Evolutionary conservation across 805 yeast genomes (phyloP).

Genomic region (Candida ovalis): DNA sequence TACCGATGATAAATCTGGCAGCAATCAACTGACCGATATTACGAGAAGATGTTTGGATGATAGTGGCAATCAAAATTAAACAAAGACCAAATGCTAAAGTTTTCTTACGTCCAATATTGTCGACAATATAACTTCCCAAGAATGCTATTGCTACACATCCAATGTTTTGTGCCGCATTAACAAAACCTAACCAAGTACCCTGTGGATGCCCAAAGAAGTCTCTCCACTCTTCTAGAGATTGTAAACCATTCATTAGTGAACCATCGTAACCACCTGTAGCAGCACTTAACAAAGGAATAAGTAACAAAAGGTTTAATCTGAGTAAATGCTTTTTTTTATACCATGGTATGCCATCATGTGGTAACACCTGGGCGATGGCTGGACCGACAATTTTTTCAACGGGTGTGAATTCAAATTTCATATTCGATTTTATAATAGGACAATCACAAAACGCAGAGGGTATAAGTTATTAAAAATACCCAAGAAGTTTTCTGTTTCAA

Average conservation of each 20-base stretch:
- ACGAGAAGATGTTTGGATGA: conserved; percentile 22
- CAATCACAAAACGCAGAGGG: too few relatives aligned
- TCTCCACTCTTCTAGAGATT: conserved; percentile 36
- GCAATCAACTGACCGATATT: conserved; percentile 27
- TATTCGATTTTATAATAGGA: too few relatives aligned
- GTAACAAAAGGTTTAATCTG: conserved; percentile 34
- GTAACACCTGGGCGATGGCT: conserved; percentile 15
- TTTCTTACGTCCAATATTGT: conserved; percentile 38
- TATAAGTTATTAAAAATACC: too few relatives aligned
- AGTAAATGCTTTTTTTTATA: conserved; percentile 35
- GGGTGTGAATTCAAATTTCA: conserved; percentile 6
- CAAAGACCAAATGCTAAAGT: conserved; percentile 34
- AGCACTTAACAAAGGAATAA: conserved; percentile 33
- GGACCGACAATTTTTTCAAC: conserved; percentile 20
- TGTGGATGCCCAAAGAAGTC: conserved; percentile 30
- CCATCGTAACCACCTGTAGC: conserved; percentile 42
- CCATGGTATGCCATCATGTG: conserved; percentile 32
- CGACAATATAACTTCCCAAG: conserved; percentile 37
- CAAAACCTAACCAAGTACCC: conserved; percentile 34
- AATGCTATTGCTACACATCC: conserved; percentile 33
- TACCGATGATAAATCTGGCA: conserved; percentile 32
- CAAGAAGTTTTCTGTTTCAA: too few relatives aligned
- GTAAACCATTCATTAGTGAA: conserved; percentile 44
- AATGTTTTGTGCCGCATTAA: conserved; percentile 34
- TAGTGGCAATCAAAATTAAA: conserved; percentile 32